Base-by-base conservation (phyloP, 2,329 filamentous ascomycete species). In the Exophiala sideris region DNA sequence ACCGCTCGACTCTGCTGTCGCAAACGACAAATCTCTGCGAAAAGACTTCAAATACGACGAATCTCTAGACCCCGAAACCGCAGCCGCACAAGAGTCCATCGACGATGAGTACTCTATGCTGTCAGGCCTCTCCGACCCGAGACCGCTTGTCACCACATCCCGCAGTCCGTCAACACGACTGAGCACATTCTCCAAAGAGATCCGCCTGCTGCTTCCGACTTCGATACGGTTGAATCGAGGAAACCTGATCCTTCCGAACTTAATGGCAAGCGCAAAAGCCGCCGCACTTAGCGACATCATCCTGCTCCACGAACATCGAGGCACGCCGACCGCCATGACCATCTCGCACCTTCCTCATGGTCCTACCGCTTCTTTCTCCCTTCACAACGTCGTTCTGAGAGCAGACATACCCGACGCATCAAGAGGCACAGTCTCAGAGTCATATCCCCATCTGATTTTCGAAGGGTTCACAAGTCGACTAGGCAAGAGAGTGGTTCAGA, bases 31-130 rank as follows among this genome's bases (percentile, higher is more conserved):
- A 71, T 70, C 81, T 29, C 75, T 99, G 51, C 83, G 91, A 40
- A 86, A 89, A 67, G 90, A 97, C 69, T 96, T 88, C 74, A 91
- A 91, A 68, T 99, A 92, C 70, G 94, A 99, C 68, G 92, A 96
- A 72, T 89, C 89, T 3, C 76, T 83, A 20, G 79, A 90, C 53
- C 82, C 87, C 48, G 89, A 95, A 66, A 91, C 96, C 70, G 96
- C 96, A 67, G 83, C 86, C 14, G 86, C 91, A 57, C 79, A 95
- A 80, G 86, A 68, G 29, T 91, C 92, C 34, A 84, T 97, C 41
- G 85, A 95, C 46, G 92, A 96, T 65, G 92, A 97, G 74, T 97
- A 96, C 70, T 84, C 87, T 20, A 85, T 91, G 62, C 82, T 96
- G 1, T 94, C 88, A n/a, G 94, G 94, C 32, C 84, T 97, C 36